Evolutionary conservation across 1,139 yeast species (phyloP), one percentile per base, ranked within the genome.

Genomic region (Yamadazyma sp.): DNA sequence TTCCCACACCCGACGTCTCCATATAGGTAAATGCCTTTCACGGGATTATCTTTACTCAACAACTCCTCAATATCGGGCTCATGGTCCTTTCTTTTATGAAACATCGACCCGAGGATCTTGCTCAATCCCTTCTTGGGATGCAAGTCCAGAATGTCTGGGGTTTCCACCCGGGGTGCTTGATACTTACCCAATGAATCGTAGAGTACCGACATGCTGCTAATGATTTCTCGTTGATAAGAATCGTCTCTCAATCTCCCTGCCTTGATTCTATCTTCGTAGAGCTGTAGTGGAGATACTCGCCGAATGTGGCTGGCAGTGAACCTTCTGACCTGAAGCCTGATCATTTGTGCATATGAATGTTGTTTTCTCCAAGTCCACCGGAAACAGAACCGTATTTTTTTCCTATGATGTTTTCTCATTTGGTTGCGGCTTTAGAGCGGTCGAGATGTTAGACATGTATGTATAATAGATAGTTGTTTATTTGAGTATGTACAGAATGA

Each of bases 1-100:
- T 92, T 92, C 8, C 98, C 98, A 63, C 98, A 89, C 3, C 98
- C 98, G 33, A 92, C 98, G 60, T 92, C 98, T 15, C 98, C 98
- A 61, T 87, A 92, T 20, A 92, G 71, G 58, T 92, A 92, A 12
- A 92, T 84, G 2, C 98, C 98, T 50, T 77, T 95, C 26, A 77
- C 69, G 8, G 54, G 56, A 42, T 56, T 62, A 22, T 59, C 64
- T 1, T 58, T 53, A 44, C 35, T 38, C n/a, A 42, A 41, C 37
- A 50, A 33, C 9, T 27, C 39, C 2, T 49, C 49, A 11, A 47
- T 15, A 35, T 47, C 42, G 2, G 49, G 50, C 23, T 49, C 51
- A 17, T 43, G 45, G 9, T 39, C 27, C 16, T 43, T 41, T 6
- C 27, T 22, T n/a, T 38, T 33, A 12, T 17, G 20, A 16, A 46